Evolutionary conservation across 139 green algal genomes (phyloP).

Genomic region (Coccomyxa sp.): DNA sequence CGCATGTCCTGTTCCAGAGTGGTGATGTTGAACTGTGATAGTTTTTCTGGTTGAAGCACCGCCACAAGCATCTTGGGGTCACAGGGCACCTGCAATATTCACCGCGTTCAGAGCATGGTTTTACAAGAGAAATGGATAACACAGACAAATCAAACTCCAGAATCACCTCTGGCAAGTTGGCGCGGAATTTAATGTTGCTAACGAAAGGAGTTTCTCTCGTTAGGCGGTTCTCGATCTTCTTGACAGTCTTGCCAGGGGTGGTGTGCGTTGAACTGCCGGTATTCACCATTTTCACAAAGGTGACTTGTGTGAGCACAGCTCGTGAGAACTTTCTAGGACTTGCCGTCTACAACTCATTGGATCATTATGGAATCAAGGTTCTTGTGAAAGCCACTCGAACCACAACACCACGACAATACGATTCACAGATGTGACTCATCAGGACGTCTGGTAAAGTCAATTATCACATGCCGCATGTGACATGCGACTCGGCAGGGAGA

Average conservation of each 20-base stretch:
- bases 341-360: background rate
- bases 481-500: too few relatives aligned
- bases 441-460: too few relatives aligned
- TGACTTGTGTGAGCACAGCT: background rate
- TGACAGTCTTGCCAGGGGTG: background rate
- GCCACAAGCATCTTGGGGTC: constrained; percentile 71
- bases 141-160: background rate
- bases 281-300: background rate
- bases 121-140: background rate
- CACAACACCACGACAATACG: background rate
- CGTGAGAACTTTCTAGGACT: background rate
- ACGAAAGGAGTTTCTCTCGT: constrained; percentile 52
- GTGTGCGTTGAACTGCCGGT: background rate
- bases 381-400: background rate
- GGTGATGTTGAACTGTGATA: constrained; percentile 57
- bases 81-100: constrained; percentile 50
- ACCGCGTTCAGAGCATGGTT: background rate
- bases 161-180: constrained; percentile 58
- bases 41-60: constrained; percentile 30
- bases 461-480: too few relatives aligned
- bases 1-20: constrained; percentile 47
- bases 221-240: constrained; percentile 12
- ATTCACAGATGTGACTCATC: too few relatives aligned
- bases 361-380: background rate
- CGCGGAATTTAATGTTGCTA: constrained; percentile 58